A percentile compares a stretch with the other conserved stretches of the same genome.
These are phyloP conservation scores for Phlyctochytrium bullatum DNA, from an alignment of 192 early-diverging fungal species.

Conservation along the genomic window DNA sequence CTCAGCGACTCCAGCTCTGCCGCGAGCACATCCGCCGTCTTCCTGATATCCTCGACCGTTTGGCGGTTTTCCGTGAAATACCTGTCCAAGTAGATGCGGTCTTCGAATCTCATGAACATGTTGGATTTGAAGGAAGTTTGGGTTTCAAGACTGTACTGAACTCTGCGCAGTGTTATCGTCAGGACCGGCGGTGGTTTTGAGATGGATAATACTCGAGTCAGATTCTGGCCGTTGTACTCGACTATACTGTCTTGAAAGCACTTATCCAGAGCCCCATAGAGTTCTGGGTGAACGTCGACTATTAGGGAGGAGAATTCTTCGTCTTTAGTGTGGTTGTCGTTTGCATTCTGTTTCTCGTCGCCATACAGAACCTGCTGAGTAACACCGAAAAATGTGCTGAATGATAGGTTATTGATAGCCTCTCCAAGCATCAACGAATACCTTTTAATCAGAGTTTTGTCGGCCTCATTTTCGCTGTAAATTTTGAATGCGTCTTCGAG, in stretches of 20 bases:
- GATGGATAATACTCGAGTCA: conserved; percentile 14
- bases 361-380: conserved; percentile 26
- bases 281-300: conserved; percentile 21
- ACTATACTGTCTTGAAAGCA: conserved; percentile 30
- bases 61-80: conserved; percentile 12
- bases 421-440: conserved; percentile 1
- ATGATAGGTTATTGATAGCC: not conserved
- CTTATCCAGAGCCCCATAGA: conserved; percentile 31
- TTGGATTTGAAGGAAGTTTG: conserved; percentile 28
- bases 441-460: not conserved
- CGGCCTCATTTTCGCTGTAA: not conserved
- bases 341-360: not conserved
- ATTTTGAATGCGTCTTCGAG: conserved; percentile 21
- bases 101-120: conserved; percentile 27
- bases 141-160: conserved; percentile 26
- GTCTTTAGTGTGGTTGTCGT: conserved; percentile 30
- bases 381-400: conserved; percentile 36
- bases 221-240: conserved; percentile 27
- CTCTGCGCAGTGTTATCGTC: conserved; percentile 36
- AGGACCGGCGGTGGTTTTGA: conserved; percentile 26
- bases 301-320: conserved; percentile 39
- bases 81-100: conserved; percentile 25
- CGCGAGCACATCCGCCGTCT: not conserved
- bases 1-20: conserved; percentile 3
- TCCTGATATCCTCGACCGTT: conserved; percentile 6